Evolutionary conservation across 179 eudicot species (phyloP).

Genomic region (Carnegiea gigantea): DNA sequence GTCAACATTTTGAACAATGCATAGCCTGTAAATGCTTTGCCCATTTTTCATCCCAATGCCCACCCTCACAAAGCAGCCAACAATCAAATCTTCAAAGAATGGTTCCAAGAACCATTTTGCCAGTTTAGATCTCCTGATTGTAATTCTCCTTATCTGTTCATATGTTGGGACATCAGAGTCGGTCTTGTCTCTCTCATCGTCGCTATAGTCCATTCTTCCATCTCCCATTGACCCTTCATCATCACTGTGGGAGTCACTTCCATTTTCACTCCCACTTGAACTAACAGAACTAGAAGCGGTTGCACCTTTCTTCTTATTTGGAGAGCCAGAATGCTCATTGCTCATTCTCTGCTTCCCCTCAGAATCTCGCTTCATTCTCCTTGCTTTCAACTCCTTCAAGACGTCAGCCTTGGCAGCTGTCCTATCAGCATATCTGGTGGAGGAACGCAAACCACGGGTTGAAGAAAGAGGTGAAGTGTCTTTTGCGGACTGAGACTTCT

Average conservation of each 20-base stretch:
- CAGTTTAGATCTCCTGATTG: slow-evolving; percentile 67
- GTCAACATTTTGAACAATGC: slow-evolving; percentile 72
- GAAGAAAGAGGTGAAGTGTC: slow-evolving; percentile 37
- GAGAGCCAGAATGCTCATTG: slow-evolving; percentile 40
- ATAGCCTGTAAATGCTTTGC: slow-evolving; percentile 69
- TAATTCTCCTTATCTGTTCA: slow-evolving; percentile 61
- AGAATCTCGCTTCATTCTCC: slow-evolving; percentile 47
- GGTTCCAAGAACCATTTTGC: slow-evolving; percentile 97
- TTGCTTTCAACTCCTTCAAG: slow-evolving; percentile 60
- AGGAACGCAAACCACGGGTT: slow-evolving; percentile 61
- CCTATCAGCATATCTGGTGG: slow-evolving; percentile 56
- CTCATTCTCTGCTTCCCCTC: slow-evolving; percentile 40
- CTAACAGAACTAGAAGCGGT: slow-evolving; percentile 43
- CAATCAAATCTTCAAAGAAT: slow-evolving; percentile 79
- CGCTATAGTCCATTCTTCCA: slow-evolving; percentile 62
- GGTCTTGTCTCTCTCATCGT: slow-evolving; percentile 58
- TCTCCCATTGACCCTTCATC: slow-evolving; percentile 63
- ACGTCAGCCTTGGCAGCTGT: slow-evolving; percentile 64
- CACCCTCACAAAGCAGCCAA: slow-evolving; percentile 92
- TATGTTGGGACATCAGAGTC: slow-evolving; percentile 48
- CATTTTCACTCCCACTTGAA: slow-evolving; percentile 54
- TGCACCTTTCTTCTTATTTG: slow-evolving; percentile 40
- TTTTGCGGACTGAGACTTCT: slow-evolving; percentile 38
- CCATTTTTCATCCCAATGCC: slow-evolving; percentile 77
- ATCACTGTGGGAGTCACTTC: slow-evolving; percentile 56